Evolutionary conservation across 2,329 filamentous ascomycete genomes (phyloP).

Genomic region (Plectosphaerella sp.): DNA sequence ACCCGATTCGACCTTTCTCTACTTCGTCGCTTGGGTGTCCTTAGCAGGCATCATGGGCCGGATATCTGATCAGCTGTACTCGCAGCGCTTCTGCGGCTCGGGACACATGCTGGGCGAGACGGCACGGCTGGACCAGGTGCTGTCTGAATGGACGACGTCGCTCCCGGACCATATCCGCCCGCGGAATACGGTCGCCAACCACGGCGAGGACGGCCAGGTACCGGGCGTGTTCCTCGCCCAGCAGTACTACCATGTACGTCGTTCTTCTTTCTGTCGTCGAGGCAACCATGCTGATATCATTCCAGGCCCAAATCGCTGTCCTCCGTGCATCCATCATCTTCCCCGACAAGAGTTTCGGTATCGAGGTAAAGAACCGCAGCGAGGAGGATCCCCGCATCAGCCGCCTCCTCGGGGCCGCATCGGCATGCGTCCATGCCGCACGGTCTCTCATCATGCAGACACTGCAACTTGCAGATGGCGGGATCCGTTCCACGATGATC

Average conservation of each 20-base stretch:
- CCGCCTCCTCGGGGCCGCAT: constrained; percentile 1
- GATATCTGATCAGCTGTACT: neutral
- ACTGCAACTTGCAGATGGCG: constrained; percentile 5
- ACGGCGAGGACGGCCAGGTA: constrained; percentile 1
- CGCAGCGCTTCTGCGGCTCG: neutral
- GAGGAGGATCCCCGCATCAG: neutral
- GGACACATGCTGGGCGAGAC: constrained; percentile 7
- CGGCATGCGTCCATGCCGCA: constrained; percentile 5
- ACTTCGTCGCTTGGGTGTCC: constrained; percentile 12
- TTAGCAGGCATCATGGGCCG: constrained; percentile 10
- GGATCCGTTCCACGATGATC: neutral
- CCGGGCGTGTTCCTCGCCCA: constrained; percentile 2
- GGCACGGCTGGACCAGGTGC: constrained; percentile 10
- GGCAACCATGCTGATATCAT: neutral
- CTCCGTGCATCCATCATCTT: constrained; percentile 13
- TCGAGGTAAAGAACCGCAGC: constrained; percentile 10
- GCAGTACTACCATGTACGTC: constrained; percentile 3
- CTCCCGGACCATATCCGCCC: constrained; percentile 6
- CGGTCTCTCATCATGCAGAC: constrained; percentile 3
- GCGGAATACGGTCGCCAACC: neutral
- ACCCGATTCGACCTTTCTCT: constrained; percentile 2
- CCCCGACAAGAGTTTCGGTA: constrained; percentile 8
- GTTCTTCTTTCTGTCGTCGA: neutral
- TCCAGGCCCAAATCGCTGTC: constrained; percentile 11
- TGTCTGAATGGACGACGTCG: constrained; percentile 11